These are phyloP conservation scores for Botrytis byssoidea DNA, from an alignment of 2,329 filamentous ascomycete genomes.

Conservation along the genomic window DNA sequence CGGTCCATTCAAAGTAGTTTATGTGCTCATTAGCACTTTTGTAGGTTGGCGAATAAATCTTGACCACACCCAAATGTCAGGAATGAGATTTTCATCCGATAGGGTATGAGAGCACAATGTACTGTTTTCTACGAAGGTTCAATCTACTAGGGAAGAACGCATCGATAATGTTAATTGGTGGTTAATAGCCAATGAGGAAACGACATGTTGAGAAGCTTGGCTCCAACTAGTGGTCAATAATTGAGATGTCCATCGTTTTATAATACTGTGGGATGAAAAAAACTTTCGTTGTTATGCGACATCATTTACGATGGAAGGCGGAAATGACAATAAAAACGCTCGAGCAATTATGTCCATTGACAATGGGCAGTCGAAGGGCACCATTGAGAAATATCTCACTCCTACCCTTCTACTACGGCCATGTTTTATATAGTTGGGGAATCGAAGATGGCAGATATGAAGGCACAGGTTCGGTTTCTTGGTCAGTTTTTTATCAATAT, in stretches of 20 bases:
- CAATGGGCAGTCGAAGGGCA: not conserved
- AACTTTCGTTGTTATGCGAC: no score
- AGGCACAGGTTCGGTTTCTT: not conserved
- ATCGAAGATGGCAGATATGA: not conserved
- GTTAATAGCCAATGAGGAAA: not conserved
- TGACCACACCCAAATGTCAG: rapidly evolving
- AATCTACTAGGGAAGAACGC: no score
- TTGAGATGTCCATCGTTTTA: not conserved
- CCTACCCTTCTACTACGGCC: not conserved
- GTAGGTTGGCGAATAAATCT: not conserved
- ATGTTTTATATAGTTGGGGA: not conserved
- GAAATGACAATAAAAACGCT: not conserved
- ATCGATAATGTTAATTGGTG: no score
- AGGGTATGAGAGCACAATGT: not conserved
- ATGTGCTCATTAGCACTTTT: not conserved
- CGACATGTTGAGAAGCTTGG: not conserved
- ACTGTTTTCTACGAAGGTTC: not conserved
- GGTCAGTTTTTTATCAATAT: not conserved
- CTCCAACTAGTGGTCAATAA: not conserved
- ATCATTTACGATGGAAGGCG: no score
- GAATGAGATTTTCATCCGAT: not conserved
- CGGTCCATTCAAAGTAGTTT: rapidly evolving
- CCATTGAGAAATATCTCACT: not conserved
- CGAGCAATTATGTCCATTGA: not conserved
- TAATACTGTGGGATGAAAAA: not conserved